Percentiles rank a stretch among this genome's conserved stretches.
Conservation (phyloP, 805 yeast species). For the Debaryomyces castellii region DNA sequence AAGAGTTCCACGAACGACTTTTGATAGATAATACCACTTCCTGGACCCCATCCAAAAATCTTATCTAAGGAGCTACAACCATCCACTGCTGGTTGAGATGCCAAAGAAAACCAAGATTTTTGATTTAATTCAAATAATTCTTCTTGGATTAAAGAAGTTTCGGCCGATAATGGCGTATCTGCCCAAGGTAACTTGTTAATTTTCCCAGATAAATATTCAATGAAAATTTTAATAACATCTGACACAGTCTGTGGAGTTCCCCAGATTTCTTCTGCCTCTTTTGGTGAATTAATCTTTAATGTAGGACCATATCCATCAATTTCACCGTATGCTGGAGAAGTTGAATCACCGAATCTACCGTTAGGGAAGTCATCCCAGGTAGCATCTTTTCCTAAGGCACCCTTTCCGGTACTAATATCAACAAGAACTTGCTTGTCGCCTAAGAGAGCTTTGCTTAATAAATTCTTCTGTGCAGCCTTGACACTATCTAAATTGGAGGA, state of each 20-base stretch:
- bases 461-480: slow-evolving; percentile 15
- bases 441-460: slow-evolving; percentile 25
- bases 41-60: slow-evolving; percentile 97
- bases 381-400: slow-evolving; percentile 82
- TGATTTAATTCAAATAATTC: slow-evolving; percentile 78
- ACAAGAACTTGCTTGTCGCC: slow-evolving; percentile 54
- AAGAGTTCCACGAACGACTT: slow-evolving; percentile 88
- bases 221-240: slow-evolving; percentile 69
- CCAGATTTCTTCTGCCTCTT: slow-evolving; percentile 73
- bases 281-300: slow-evolving; percentile 64
- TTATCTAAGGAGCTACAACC: slow-evolving; percentile 76
- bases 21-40: slow-evolving; percentile 84
- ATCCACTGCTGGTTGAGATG: slow-evolving; percentile 95
- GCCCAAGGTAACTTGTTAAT: slow-evolving; percentile 89
- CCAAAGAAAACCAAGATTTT: slow-evolving; percentile 77
- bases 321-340: slow-evolving; percentile 97
- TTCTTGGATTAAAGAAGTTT: slow-evolving; percentile 90
- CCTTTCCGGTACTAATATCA: slow-evolving; percentile 82
- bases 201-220: slow-evolving; percentile 70
- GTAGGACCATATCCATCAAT: slow-evolving; percentile 96
- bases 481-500: slow-evolving; percentile 9
- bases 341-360: slow-evolving; percentile 92
- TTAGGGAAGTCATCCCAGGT: slow-evolving; percentile 98
- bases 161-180: slow-evolving; percentile 80
- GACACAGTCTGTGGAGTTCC: slow-evolving; percentile 62